Evolutionary conservation across 2,329 filamentous ascomycete genomes (phyloP).

Genomic region (Fusarium sp.): DNA sequence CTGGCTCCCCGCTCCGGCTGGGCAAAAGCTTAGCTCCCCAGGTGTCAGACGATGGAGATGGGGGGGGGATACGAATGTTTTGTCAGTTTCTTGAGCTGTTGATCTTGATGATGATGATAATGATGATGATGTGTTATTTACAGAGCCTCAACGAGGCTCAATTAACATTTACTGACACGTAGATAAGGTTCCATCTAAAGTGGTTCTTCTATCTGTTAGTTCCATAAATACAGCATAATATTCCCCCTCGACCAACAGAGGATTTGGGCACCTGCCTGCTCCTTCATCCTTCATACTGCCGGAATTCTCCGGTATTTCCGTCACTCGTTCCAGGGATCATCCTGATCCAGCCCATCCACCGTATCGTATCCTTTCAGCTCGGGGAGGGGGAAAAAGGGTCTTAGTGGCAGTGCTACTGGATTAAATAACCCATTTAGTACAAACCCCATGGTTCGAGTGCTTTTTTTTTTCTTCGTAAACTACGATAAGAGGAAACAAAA

Average conservation of each 20-base stretch:
- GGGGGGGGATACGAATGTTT: background rate
- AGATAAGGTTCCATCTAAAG: background rate
- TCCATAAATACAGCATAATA: background rate
- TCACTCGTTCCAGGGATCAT: background rate
- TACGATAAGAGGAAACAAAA: background rate
- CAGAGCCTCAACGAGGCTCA: background rate
- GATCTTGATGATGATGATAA: background rate
- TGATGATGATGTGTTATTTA: background rate
- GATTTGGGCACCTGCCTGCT: background rate
- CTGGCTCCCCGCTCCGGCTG: constrained; percentile 19
- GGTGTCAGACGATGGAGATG: constrained; percentile 14
- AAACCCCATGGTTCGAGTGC: background rate
- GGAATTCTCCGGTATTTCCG: background rate
- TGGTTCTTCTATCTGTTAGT: background rate
- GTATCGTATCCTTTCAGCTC: background rate
- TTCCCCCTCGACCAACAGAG: background rate
- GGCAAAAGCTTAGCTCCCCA: constrained; percentile 26
- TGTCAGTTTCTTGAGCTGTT: background rate
- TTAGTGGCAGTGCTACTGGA: background rate
- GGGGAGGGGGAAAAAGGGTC: background rate
- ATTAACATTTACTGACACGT: background rate
- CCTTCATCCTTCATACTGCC: background rate
- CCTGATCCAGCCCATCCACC: background rate
- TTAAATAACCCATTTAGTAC: background rate
- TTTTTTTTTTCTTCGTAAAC: background rate